Evolutionary conservation across 192 early-diverging fungal species (phyloP).

Genomic region (Mortierella antarctica): DNA sequence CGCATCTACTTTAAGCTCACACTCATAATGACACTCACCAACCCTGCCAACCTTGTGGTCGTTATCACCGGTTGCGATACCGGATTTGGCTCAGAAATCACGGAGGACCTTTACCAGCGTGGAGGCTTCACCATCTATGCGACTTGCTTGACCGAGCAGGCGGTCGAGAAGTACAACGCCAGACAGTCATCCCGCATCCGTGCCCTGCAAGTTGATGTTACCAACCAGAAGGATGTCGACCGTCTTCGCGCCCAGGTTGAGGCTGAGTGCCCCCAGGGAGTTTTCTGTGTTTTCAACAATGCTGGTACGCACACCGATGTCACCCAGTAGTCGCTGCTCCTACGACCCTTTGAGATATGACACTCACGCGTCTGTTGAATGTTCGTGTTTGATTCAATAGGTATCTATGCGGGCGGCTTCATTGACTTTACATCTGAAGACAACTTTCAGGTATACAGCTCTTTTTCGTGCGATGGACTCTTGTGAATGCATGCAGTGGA

Average conservation of each 20-base stretch:
- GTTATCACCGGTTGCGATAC: conserved; percentile 51
- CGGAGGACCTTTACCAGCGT: conserved; percentile 35
- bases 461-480: background rate
- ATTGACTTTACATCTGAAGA: conserved; percentile 42
- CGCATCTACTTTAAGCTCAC: too few species aligned
- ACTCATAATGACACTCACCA: conserved; percentile 30
- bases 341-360: background rate
- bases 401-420: conserved; percentile 49
- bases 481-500: background rate
- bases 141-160: conserved; percentile 40
- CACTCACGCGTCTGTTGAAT: background rate
- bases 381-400: conserved; percentile 1
- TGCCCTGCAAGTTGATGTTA: conserved; percentile 47
- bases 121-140: conserved; percentile 49
- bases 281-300: conserved; percentile 50
- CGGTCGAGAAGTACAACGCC: conserved; percentile 30
- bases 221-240: conserved; percentile 42
- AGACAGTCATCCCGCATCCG: conserved; percentile 33
- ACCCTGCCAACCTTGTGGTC: conserved; percentile 32
- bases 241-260: conserved; percentile 39
- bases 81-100: conserved; percentile 47
- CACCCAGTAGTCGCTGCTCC: too few species aligned
- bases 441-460: conserved; percentile 44
- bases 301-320: conserved; percentile 21
- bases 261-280: conserved; percentile 45